These are phyloP conservation scores for Penicillium digitatum DNA, from an alignment of 2,329 filamentous ascomycete genomes.

Conservation along the genomic window DNA sequence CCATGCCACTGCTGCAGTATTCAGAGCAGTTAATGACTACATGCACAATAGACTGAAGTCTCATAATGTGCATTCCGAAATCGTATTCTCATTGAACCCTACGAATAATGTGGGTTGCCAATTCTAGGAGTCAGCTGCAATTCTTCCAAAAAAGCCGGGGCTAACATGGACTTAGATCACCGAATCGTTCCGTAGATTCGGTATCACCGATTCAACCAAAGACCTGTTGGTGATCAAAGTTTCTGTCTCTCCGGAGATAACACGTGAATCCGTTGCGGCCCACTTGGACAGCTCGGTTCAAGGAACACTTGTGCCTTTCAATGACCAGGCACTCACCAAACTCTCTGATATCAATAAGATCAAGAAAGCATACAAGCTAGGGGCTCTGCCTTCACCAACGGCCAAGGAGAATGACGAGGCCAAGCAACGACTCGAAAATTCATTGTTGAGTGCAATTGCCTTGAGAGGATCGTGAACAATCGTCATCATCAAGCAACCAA, in stretches of 20 bases:
- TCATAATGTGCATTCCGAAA: conserved; percentile 83
- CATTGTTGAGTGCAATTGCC: conserved; percentile 73
- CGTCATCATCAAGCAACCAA: background rate
- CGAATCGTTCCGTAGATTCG: conserved; percentile 85
- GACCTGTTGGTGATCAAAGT: conserved; percentile 80
- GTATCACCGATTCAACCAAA: conserved; percentile 67
- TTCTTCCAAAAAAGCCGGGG: background rate
- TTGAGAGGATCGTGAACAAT: conserved; percentile 56
- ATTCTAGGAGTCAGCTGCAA: conserved; percentile 12
- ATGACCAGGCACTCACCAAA: conserved; percentile 58
- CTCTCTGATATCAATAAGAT: conserved; percentile 66
- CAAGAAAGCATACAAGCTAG: conserved; percentile 82
- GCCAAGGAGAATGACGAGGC: conserved; percentile 22
- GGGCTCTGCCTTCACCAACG: conserved; percentile 49
- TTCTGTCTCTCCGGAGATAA: conserved; percentile 49
- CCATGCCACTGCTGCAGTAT: conserved; percentile 71
- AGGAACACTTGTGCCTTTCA: conserved; percentile 57
- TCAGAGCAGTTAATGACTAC: conserved; percentile 68
- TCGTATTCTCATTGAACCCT: conserved; percentile 72
- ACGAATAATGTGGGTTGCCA: conserved; percentile 66
- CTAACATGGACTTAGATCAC: conserved; percentile 62
- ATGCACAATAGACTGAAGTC: conserved; percentile 64
- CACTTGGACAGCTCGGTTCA: conserved; percentile 63
- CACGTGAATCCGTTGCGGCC: conserved; percentile 48
- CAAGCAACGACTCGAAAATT: conserved; percentile 54